These are phyloP conservation scores for Penicillium psychrofluorescens DNA, from an alignment of 495 filamentous ascomycete species.

Conservation along the genomic window DNA sequence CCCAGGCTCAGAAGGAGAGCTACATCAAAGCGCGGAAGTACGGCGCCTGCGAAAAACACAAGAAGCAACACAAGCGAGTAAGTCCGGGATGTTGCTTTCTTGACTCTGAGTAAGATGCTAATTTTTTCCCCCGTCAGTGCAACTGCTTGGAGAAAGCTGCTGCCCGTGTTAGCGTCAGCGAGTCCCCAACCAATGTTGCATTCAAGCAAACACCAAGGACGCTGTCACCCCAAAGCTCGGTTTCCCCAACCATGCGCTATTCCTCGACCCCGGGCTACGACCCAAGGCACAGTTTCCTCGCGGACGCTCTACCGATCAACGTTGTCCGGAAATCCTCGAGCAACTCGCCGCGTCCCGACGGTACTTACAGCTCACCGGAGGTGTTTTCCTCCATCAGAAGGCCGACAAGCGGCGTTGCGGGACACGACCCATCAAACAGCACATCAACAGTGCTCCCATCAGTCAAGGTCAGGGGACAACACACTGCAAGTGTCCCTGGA, in stretches of 20 bases:
- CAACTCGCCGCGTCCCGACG: no score
- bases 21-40: slow-evolving; percentile 42
- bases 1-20: slow-evolving; percentile 39
- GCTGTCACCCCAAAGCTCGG: background rate
- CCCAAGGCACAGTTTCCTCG: background rate
- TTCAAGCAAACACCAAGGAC: slow-evolving; percentile 6
- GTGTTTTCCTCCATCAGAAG: background rate
- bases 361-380: background rate
- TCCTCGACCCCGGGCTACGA: slow-evolving; percentile 9
- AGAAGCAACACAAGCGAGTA: slow-evolving; percentile 43
- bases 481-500: background rate
- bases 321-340: slow-evolving; percentile 2
- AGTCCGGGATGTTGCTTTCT: slow-evolving; percentile 5
- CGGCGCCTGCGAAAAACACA: slow-evolving; percentile 41
- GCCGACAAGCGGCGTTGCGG: slow-evolving; percentile 1
- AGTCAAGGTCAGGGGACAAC: slow-evolving; percentile 1
- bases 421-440: slow-evolving; percentile 2
- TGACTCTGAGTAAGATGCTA: slow-evolving; percentile 8
- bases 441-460: slow-evolving; percentile 1
- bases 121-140: slow-evolving; percentile 21
- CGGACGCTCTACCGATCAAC: slow-evolving; percentile 1
- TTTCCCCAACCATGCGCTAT: slow-evolving; percentile 5
- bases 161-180: slow-evolving; percentile 13
- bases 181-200: slow-evolving; percentile 8
- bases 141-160: slow-evolving; percentile 38